phyloP scores from a whole-genome alignment of 371 early-diverging fungal genomes.

The Coemansia linderi region DNA sequence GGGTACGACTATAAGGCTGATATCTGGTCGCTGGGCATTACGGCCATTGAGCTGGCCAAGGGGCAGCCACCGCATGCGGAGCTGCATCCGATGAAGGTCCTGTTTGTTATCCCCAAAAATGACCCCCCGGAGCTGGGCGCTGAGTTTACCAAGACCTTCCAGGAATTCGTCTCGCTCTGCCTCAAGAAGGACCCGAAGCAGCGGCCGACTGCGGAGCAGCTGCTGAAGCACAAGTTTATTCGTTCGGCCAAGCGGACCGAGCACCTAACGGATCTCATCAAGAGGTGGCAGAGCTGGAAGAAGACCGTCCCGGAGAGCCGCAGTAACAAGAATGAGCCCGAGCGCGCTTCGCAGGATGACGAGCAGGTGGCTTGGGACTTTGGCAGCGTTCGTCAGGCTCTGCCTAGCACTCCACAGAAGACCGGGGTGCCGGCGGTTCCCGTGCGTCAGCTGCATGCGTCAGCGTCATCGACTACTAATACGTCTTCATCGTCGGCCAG shows the following conservation, averaged over 20 bases:
- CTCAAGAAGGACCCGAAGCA: conserved; percentile 82
- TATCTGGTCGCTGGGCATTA: conserved; percentile 98
- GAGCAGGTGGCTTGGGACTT: conserved; percentile 54
- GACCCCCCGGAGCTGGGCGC: conserved; percentile 83
- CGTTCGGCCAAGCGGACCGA: conserved; percentile 76
- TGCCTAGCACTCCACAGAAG: conserved; percentile 45
- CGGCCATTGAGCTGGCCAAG: conserved; percentile 94
- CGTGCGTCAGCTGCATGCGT: conserved; percentile 18
- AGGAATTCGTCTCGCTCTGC: conserved; percentile 88
- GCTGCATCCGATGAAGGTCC: conserved; percentile 89
- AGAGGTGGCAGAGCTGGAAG: conserved; percentile 75
- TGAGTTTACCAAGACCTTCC: conserved; percentile 81
- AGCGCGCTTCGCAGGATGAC: conserved; percentile 19
- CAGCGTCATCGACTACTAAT: conserved; percentile 6
- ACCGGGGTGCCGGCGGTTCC: neutral
- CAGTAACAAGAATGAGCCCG: conserved; percentile 24
- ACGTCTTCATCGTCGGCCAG: conserved; percentile 30
- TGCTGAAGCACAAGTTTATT: conserved; percentile 90
- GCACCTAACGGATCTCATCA: conserved; percentile 81
- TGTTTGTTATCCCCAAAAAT: conserved; percentile 91
- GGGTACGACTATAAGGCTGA: conserved; percentile 97
- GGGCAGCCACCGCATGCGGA: conserved; percentile 93
- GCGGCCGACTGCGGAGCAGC: conserved; percentile 88
- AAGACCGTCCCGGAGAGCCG: conserved; percentile 42
- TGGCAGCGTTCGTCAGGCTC: conserved; percentile 44